Evolutionary conservation across 148 eudicot species (phyloP).

Genomic region (Spergularia marina): DNA sequence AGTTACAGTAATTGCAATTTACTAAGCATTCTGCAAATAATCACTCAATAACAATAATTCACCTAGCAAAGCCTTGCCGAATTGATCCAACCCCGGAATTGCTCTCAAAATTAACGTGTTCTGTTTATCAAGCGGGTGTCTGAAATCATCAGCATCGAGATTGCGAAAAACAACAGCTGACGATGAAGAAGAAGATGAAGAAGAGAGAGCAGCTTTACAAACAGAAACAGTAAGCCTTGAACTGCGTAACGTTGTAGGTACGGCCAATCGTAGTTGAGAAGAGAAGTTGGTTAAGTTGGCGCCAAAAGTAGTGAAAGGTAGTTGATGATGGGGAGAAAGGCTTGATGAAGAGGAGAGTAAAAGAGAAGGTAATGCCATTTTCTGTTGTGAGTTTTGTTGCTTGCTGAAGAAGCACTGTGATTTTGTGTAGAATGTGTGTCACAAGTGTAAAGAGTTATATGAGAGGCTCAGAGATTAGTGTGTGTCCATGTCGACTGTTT

Average conservation of each 20-base stretch:
- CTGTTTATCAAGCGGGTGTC: constrained; percentile 91
- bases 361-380: constrained; percentile 42
- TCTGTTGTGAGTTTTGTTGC: background rate
- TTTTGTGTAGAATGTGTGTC: background rate
- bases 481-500: constrained; percentile 24
- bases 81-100: constrained; percentile 78
- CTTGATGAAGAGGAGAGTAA: constrained; percentile 38
- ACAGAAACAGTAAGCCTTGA: constrained; percentile 27
- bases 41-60: background rate
- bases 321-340: constrained; percentile 25
- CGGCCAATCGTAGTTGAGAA: constrained; percentile 12
- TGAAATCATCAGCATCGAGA: constrained; percentile 87
- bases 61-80: constrained; percentile 85
- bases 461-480: constrained; percentile 14
- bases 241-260: constrained; percentile 18
- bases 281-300: constrained; percentile 24
- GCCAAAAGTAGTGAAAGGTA: constrained; percentile 17
- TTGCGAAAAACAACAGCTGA: constrained; percentile 49
- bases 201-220: constrained; percentile 36
- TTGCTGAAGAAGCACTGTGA: background rate
- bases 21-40: background rate
- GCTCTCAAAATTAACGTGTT: constrained; percentile 84
- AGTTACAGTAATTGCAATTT: too few species aligned
- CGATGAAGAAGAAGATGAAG: constrained; percentile 18
- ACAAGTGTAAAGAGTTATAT: background rate